Evolutionary conservation across 805 yeast genomes (phyloP).

Genomic region (Wickerhamomyces canadensis): DNA sequence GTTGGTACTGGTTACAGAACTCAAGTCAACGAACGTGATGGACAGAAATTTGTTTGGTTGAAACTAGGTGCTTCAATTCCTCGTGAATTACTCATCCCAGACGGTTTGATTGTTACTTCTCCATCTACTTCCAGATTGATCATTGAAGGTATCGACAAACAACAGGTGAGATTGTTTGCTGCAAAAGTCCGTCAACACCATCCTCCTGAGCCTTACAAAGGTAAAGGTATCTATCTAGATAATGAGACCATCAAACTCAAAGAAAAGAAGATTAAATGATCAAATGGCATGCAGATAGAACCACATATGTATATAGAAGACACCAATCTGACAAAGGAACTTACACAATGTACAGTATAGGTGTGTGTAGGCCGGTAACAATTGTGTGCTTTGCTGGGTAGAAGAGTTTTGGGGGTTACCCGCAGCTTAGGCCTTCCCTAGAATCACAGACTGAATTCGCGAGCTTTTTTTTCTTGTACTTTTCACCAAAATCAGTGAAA

Average conservation of each 20-base stretch:
- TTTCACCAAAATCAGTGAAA: too few relatives aligned
- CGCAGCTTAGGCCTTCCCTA: too few relatives aligned
- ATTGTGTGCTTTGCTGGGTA: too few relatives aligned
- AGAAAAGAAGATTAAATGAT: slow-evolving; percentile 86
- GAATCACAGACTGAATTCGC: too few relatives aligned
- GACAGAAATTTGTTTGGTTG: slow-evolving; percentile 54
- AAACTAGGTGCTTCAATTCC: slow-evolving; percentile 86
- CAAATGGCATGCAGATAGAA: too few relatives aligned
- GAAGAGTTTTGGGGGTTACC: too few relatives aligned
- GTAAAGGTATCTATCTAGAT: slow-evolving; percentile 92
- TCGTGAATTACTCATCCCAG: slow-evolving; percentile 73
- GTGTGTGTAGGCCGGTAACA: too few relatives aligned
- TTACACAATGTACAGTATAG: too few relatives aligned
- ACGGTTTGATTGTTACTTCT: slow-evolving; percentile 62
- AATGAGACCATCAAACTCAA: slow-evolving; percentile 87
- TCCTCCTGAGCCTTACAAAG: slow-evolving; percentile 98
- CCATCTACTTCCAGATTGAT: slow-evolving; percentile 86
- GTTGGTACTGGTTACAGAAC: slow-evolving; percentile 98
- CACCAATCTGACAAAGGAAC: too few relatives aligned
- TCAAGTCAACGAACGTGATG: slow-evolving; percentile 51
- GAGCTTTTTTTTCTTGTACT: too few relatives aligned
- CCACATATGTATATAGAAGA: too few relatives aligned
- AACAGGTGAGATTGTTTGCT: slow-evolving; percentile 82
- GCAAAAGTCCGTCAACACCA: slow-evolving; percentile 80
- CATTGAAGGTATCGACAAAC: slow-evolving; percentile 84